Evolutionary conservation across 306 rosid genomes (phyloP).

Genomic region (Spatholobus suberectus): DNA sequence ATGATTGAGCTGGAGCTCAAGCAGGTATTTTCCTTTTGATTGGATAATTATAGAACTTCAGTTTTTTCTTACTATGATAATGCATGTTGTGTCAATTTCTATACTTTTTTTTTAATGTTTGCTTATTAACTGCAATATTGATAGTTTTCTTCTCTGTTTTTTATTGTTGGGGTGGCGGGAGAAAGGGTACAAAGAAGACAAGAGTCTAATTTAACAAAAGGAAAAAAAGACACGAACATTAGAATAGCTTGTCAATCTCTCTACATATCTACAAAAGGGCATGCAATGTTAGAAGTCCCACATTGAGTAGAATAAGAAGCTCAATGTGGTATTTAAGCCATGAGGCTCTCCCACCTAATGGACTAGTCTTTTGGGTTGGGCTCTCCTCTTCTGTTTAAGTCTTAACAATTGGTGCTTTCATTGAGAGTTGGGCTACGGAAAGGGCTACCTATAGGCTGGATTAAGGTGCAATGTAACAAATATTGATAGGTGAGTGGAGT

Average conservation of each 20-base stretch:
- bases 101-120: not conserved
- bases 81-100: not conserved
- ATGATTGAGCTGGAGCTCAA: not conserved
- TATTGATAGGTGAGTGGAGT: too few species aligned
- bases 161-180: not conserved
- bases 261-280: not conserved
- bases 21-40: constrained; percentile 2
- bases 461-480: too few species aligned
- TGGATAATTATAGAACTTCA: not conserved
- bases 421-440: too few species aligned
- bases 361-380: too few species aligned
- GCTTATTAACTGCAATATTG: not conserved
- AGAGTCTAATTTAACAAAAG: not conserved
- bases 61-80: not conserved
- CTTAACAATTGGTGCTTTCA: too few species aligned
- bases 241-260: not conserved
- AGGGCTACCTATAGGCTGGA: too few species aligned
- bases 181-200: not conserved
- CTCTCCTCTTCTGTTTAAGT: too few species aligned
- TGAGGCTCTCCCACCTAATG: too few species aligned
- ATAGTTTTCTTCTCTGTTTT: not conserved
- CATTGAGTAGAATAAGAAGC: too few species aligned
- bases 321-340: too few species aligned
- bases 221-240: not conserved
- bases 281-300: not conserved